Conservation (phyloP, 768 basidiomycete genomes). For the Russula ochroleuca region DNA sequence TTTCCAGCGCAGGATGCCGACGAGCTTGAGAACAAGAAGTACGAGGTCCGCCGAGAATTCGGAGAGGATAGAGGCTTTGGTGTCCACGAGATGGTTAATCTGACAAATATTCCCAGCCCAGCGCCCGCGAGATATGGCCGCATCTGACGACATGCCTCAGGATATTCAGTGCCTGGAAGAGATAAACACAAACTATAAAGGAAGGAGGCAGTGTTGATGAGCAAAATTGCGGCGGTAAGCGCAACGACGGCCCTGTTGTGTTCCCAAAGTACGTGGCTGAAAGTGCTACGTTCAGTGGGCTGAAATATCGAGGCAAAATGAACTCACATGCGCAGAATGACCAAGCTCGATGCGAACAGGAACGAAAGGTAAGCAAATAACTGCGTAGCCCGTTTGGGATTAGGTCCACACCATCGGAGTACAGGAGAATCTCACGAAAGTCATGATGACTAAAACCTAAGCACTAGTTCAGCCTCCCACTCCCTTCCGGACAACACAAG, state of each 20-base stretch:
- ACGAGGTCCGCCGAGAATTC: background rate
- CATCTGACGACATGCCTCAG: background rate
- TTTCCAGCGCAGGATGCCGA: constrained; percentile 13
- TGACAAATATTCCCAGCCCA: background rate
- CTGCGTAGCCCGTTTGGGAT: background rate
- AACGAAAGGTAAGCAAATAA: background rate
- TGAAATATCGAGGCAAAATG: background rate
- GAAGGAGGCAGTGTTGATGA: background rate
- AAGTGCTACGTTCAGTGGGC: background rate
- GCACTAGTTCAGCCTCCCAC: background rate
- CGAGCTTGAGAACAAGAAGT: constrained; percentile 4
- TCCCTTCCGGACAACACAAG: background rate
- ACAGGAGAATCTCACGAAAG: constrained; percentile 5
- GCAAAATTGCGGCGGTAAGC: background rate
- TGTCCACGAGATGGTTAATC: background rate
- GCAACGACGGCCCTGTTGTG: background rate
- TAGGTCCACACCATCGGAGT: background rate
- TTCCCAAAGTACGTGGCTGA: constrained; percentile 13
- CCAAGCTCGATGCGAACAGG: constrained; percentile 18
- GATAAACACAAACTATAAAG: background rate
- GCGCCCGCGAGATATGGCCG: background rate
- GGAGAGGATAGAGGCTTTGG: background rate
- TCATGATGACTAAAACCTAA: background rate
- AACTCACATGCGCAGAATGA: constrained; percentile 19
- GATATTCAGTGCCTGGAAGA: background rate